Evolutionary conservation across 768 basidiomycete genomes (phyloP).

Genomic region (Tulasnella sp.): DNA sequence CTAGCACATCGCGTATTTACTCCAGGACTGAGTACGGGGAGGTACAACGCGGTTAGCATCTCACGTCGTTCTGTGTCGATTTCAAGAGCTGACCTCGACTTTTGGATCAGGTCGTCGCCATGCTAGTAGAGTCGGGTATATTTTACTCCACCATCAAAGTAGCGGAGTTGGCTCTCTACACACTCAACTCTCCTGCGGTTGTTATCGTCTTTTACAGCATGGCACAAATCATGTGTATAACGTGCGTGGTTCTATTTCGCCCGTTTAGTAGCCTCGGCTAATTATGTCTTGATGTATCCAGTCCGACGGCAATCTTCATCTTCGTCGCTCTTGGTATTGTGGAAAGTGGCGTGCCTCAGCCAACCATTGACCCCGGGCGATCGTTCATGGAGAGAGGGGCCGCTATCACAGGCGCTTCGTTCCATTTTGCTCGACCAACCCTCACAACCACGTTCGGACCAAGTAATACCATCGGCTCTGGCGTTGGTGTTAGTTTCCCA

Average conservation of each 20-base stretch:
- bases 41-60: slow-evolving; percentile 16
- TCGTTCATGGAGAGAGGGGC: not conserved
- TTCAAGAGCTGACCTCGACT: not conserved
- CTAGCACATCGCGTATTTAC: not conserved
- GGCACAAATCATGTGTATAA: slow-evolving; percentile 26
- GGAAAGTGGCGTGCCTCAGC: not conserved
- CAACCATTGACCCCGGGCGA: not conserved
- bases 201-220: slow-evolving; percentile 25
- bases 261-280: not conserved
- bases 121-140: slow-evolving; percentile 24
- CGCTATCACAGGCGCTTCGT: slow-evolving; percentile 17
- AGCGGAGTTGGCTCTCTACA: slow-evolving; percentile 16
- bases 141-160: slow-evolving; percentile 25
- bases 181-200: slow-evolving; percentile 8
- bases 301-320: slow-evolving; percentile 25
- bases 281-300: not conserved
- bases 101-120: slow-evolving; percentile 18
- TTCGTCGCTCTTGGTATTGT: slow-evolving; percentile 20
- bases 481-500: not conserved
- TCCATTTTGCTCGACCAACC: slow-evolving; percentile 24
- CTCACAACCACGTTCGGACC: not conserved
- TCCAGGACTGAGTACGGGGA: not conserved
- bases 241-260: slow-evolving; percentile 1
- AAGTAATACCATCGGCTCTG: slow-evolving; percentile 10
- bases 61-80: too few species aligned